Evolutionary conservation across 2,329 filamentous ascomycete species (phyloP).

Genomic region (Ascosphaera pollenicola): DNA sequence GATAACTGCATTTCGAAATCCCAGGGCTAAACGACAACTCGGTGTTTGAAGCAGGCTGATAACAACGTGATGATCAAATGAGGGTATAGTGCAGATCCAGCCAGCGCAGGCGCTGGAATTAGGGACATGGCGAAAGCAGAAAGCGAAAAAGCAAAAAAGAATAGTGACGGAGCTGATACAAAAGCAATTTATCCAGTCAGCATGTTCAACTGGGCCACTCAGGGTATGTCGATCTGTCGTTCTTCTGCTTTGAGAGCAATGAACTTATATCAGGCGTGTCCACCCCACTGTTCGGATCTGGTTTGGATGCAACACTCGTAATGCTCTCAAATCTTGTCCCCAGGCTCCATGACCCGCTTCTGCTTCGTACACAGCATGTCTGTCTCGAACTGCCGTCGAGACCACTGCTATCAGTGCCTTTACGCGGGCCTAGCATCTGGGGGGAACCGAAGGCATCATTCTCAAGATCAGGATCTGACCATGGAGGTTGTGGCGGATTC

Average conservation of each 20-base stretch:
- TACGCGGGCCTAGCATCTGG: neutral
- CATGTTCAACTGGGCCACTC: neutral
- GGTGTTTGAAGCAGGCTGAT: too few species aligned
- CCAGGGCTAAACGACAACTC: too few species aligned
- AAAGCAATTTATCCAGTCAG: too few species aligned
- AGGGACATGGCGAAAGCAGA: too few species aligned
- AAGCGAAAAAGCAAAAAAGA: too few species aligned
- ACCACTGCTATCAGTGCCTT: neutral
- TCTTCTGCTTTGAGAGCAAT: neutral
- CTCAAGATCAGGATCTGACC: constrained; percentile 2
- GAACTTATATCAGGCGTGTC: neutral
- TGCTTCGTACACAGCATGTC: neutral
- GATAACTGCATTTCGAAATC: too few species aligned
- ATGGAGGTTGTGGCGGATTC: constrained; percentile 4
- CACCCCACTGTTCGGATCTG: neutral
- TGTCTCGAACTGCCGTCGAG: neutral
- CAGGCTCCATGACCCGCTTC: neutral
- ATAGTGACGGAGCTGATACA: too few species aligned
- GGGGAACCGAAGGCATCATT: neutral
- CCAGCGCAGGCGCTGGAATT: too few species aligned
- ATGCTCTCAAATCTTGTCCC: neutral
- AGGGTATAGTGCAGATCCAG: too few species aligned
- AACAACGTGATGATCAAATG: too few species aligned
- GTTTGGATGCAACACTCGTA: neutral
- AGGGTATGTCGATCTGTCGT: neutral